A percentile compares a stretch with the other conserved stretches of the same genome.
phyloP scores from a whole-genome alignment of 2,329 filamentous ascomycete genomes.

The Akanthomyces muscarius region DNA sequence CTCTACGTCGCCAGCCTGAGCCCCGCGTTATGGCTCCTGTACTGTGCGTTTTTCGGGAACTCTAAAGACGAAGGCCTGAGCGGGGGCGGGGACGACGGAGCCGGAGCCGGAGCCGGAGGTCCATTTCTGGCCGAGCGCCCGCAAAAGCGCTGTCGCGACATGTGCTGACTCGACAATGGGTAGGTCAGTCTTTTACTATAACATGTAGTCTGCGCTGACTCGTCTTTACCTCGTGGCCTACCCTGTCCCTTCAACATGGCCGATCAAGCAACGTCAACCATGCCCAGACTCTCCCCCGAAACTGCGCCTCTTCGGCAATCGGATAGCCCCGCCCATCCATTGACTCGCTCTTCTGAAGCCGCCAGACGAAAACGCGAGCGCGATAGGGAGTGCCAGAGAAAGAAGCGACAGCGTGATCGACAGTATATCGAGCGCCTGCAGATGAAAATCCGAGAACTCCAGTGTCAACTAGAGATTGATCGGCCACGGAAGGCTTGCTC shows the following conservation, averaged over 20 bases:
- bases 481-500: not conserved
- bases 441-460: not conserved
- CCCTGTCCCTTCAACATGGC: too few relatives aligned
- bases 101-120: too few relatives aligned
- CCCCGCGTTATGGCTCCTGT: too few relatives aligned
- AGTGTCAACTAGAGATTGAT: not conserved
- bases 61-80: too few relatives aligned
- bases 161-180: too few relatives aligned
- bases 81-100: too few relatives aligned
- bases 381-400: not conserved
- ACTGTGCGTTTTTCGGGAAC: too few relatives aligned
- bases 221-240: not conserved
- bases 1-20: too few relatives aligned
- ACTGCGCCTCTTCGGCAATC: not conserved
- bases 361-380: conserved; percentile 1
- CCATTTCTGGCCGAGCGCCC: too few relatives aligned
- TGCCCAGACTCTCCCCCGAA: not conserved
- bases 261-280: not conserved
- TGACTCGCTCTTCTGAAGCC: not conserved
- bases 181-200: too few relatives aligned
- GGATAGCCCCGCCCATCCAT: not conserved
- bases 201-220: not conserved
- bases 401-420: not conserved
- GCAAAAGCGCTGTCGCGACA: too few relatives aligned
- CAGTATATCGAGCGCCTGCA: not conserved